Conservation (phyloP, 225 moss, liverwort and hornwort genomes). For the Takakia lepidozioides region DNA sequence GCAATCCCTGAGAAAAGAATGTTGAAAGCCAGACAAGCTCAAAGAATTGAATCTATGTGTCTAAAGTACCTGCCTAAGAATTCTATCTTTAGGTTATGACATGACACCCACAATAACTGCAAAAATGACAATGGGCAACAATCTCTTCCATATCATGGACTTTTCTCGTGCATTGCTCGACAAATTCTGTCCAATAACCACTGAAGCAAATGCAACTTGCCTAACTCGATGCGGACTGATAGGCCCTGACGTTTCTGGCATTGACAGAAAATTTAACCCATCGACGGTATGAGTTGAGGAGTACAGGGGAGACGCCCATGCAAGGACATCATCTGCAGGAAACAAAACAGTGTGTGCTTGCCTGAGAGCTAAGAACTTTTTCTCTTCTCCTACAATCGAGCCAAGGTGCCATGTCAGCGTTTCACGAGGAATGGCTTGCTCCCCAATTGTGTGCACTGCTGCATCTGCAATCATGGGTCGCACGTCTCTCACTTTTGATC, state of each 20-base stretch:
- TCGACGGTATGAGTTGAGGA: too few species aligned
- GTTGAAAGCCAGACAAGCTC: too few species aligned
- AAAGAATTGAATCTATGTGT: too few species aligned
- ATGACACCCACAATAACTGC: constrained; percentile 14
- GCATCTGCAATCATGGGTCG: constrained; percentile 66
- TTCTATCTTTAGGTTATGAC: constrained; percentile 8
- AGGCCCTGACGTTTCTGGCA: too few species aligned
- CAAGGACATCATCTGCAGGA: not conserved
- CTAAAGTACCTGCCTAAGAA: too few species aligned
- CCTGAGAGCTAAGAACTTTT: constrained; percentile 22
- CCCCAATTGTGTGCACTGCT: constrained; percentile 63
- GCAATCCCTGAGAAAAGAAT: too few species aligned
- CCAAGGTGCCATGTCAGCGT: constrained; percentile 54
- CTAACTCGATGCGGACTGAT: too few species aligned
- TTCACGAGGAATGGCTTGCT: constrained; percentile 60
- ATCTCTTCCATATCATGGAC: constrained; percentile 1
- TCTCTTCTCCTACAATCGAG: constrained; percentile 16
- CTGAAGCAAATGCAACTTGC: too few species aligned
- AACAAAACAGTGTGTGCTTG: constrained; percentile 11
- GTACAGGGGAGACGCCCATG: too few species aligned
- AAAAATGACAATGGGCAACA: constrained; percentile 14
- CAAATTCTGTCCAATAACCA: not conserved
- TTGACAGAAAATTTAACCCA: too few species aligned
- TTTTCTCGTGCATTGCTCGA: not conserved
- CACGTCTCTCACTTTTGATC: constrained; percentile 53